phyloP scores from a whole-genome alignment of 805 yeast species.

The Ogataea angusta region DNA sequence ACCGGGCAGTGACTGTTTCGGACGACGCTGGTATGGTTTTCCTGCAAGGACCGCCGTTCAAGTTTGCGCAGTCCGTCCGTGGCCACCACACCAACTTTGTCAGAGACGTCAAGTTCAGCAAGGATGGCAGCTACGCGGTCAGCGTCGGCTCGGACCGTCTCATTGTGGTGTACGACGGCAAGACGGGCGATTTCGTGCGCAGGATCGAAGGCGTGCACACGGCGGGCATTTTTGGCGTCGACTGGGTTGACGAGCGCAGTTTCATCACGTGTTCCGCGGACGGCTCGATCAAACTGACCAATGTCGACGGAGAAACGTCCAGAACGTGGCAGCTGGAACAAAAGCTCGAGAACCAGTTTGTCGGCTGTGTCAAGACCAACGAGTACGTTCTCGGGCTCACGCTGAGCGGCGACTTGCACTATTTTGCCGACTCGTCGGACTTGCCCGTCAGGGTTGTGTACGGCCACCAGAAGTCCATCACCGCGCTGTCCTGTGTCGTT shows the following conservation, averaged over 20 bases:
- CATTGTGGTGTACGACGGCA: conserved; percentile 80
- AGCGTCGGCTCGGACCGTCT: conserved; percentile 84
- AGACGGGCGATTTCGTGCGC: conserved; percentile 69
- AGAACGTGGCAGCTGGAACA: conserved; percentile 51
- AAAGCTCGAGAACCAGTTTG: conserved; percentile 62
- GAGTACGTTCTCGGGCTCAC: conserved; percentile 62
- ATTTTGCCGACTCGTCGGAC: conserved; percentile 42
- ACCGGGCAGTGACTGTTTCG: conserved; percentile 87
- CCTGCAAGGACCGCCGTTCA: conserved; percentile 91
- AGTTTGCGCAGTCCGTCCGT: conserved; percentile 69
- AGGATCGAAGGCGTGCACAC: conserved; percentile 52
- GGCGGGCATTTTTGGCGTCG: conserved; percentile 78
- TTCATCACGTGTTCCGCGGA: conserved; percentile 89
- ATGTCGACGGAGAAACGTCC: conserved; percentile 41
- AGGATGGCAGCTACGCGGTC: conserved; percentile 70
- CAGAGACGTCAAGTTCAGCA: conserved; percentile 77
- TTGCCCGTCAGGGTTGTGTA: conserved; percentile 41
- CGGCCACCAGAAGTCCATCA: conserved; percentile 84
- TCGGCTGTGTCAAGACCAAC: conserved; percentile 72
- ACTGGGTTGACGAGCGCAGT: conserved; percentile 60
- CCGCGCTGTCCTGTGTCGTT: conserved; percentile 44
- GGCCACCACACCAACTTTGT: conserved; percentile 75
- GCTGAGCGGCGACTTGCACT: conserved; percentile 66
- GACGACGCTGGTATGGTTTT: conserved; percentile 87
- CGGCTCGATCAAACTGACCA: conserved; percentile 66